Evolutionary conservation across 768 basidiomycete genomes (phyloP).

Genomic region (Gloeophyllum trabeum): DNA sequence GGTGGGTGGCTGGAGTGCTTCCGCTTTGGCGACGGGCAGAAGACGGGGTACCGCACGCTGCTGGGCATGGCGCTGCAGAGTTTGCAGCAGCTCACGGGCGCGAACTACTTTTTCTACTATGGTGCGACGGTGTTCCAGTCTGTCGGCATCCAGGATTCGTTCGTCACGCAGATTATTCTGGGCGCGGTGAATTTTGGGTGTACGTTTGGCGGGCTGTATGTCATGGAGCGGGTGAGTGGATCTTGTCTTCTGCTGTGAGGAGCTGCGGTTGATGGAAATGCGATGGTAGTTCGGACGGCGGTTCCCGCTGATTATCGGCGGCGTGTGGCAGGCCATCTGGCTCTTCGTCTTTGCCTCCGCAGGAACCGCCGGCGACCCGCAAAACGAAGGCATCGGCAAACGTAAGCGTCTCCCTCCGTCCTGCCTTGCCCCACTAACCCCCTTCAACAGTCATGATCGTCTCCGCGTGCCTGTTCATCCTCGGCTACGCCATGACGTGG

Average conservation of each 20-base stretch:
- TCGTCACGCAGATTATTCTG: slow-evolving; percentile 64
- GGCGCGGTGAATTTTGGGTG: slow-evolving; percentile 64
- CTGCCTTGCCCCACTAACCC: background rate
- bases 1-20: slow-evolving; percentile 67
- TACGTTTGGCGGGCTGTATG: slow-evolving; percentile 63
- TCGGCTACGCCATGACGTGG: slow-evolving; percentile 10
- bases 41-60: slow-evolving; percentile 52
- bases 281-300: slow-evolving; percentile 46
- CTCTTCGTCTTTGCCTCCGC: slow-evolving; percentile 66
- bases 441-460: slow-evolving; percentile 24
- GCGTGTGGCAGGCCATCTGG: slow-evolving; percentile 61
- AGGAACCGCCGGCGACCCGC: slow-evolving; percentile 51
- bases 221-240: slow-evolving; percentile 36
- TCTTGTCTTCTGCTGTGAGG: background rate
- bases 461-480: slow-evolving; percentile 59
- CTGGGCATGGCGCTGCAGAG: slow-evolving; percentile 54
- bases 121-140: slow-evolving; percentile 54
- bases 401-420: background rate
- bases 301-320: slow-evolving; percentile 52
- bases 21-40: slow-evolving; percentile 26
- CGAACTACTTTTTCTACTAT: slow-evolving; percentile 60
- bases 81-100: slow-evolving; percentile 64
- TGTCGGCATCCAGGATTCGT: slow-evolving; percentile 59
- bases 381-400: slow-evolving; percentile 39
- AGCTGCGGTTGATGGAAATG: background rate